A percentile compares a stretch with the other conserved stretches of the same genome.
Evolutionary conservation across 1,284 basidiomycete species (phyloP).

Genomic region (Malassezia equina): DNA sequence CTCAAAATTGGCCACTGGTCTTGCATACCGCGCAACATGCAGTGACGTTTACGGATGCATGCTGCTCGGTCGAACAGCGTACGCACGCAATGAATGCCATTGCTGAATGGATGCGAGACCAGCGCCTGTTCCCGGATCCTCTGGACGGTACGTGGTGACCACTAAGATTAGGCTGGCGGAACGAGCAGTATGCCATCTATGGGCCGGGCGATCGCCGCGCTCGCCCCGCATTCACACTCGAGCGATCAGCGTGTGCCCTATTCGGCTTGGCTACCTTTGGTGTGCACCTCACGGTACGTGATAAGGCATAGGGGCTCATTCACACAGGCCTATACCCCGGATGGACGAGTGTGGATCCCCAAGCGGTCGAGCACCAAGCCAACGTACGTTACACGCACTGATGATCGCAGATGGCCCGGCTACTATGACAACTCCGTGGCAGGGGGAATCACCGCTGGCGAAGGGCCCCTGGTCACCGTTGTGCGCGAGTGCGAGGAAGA

Average conservation of each 20-base stretch:
- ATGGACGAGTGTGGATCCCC: slow-evolving; percentile 68
- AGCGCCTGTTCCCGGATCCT: slow-evolving; percentile 28
- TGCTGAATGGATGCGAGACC: slow-evolving; percentile 24
- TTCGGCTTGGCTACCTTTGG: slow-evolving; percentile 84
- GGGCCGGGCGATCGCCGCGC: slow-evolving; percentile 14
- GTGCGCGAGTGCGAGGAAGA: slow-evolving; percentile 90
- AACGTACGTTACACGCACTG: slow-evolving; percentile 55
- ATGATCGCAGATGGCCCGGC: slow-evolving; percentile 20
- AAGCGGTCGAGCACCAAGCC: slow-evolving; percentile 73
- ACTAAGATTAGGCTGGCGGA: slow-evolving; percentile 25
- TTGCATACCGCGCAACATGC: not conserved
- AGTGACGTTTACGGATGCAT: slow-evolving; percentile 18
- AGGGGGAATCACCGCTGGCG: slow-evolving; percentile 59
- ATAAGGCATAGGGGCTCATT: not conserved
- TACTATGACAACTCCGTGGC: slow-evolving; percentile 49
- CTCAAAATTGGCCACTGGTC: not conserved
- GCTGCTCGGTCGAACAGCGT: slow-evolving; percentile 17
- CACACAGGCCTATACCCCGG: slow-evolving; percentile 34
- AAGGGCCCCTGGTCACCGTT: slow-evolving; percentile 63
- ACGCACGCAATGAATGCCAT: slow-evolving; percentile 21
- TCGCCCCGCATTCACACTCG: slow-evolving; percentile 67
- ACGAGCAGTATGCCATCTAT: slow-evolving; percentile 40
- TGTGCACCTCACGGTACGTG: slow-evolving; percentile 62
- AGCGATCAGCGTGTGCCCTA: slow-evolving; percentile 73
- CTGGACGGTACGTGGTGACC: slow-evolving; percentile 33